A percentile compares a stretch with the other conserved stretches of the same genome.
Conservation (phyloP, 2,329 filamentous ascomycete species). For the Penicillium sp. region DNA sequence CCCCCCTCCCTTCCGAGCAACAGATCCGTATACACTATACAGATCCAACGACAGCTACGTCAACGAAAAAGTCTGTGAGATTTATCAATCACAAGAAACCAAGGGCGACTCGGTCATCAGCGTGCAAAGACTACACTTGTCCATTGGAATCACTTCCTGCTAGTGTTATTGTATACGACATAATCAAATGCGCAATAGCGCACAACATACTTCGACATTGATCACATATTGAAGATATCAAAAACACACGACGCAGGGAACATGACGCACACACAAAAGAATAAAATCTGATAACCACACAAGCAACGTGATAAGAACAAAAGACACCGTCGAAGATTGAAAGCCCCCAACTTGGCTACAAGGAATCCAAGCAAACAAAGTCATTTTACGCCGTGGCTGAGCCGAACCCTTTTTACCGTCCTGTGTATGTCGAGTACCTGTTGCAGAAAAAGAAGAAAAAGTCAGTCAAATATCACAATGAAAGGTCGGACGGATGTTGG, state of each 20-base stretch:
- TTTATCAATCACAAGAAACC: too few species aligned
- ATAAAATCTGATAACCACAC: constrained; percentile 5
- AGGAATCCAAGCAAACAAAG: constrained; percentile 17
- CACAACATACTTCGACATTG: too few species aligned
- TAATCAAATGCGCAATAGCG: too few species aligned
- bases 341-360: constrained; percentile 10
- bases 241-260: neutral
- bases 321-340: constrained; percentile 9
- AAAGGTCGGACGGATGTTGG: too few species aligned
- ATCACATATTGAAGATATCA: neutral
- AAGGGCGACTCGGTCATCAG: too few species aligned
- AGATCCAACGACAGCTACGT: too few species aligned
- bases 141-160: too few species aligned
- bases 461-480: constrained; percentile 4
- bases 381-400: constrained; percentile 32
- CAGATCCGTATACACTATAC: too few species aligned
- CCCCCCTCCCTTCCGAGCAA: too few species aligned
- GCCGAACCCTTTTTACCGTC: constrained; percentile 31
- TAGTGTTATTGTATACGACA: too few species aligned
- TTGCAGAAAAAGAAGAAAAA: neutral
- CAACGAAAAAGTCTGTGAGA: too few species aligned
- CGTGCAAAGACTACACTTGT: too few species aligned
- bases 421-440: constrained; percentile 36
- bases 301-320: constrained; percentile 4
- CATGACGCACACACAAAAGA: neutral